Evolutionary conservation across 2,329 filamentous ascomycete species (phyloP), one percentile per base, ranked within the genome.

Genomic region (Phaeoacremonium minimum): DNA sequence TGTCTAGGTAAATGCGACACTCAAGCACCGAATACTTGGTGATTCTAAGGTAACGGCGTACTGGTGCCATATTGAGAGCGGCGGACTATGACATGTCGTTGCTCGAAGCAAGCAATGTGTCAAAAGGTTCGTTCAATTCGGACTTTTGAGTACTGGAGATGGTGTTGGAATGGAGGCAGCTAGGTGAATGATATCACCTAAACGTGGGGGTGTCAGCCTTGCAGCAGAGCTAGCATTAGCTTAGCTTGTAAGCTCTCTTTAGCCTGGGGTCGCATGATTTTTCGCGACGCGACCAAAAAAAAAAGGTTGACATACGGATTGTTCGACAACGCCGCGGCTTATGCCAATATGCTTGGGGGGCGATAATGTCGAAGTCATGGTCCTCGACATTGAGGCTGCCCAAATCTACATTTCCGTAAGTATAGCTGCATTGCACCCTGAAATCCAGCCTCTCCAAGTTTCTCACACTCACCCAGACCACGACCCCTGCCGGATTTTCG

Each of bases 21-120:
- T 98, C 93, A n/a, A 98, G 75, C 19, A 96, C 89, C 5, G 91
- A 95, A 60, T 88, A 87, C 56, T 91, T 90, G 37, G 86, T 91
- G 50, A 97, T 95, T 35, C 91, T 80, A 37, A 97, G 73, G 58
- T 97, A 96, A 51, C 90, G 80, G 41, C 90, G 81, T 32, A 95
- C 79, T 9, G 90, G 90, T 11, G 89, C 85, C 90, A 96, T 96
- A 30, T 30, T 31, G n/a, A n/a, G 9, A 26, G 22, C 9, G n/a
- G n/a, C 22, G 22, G 9, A 26, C 9, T 26, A 26, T 26, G 22
- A 26, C 22, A 26, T 26, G n/a, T n/a, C 9, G 9, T 9, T 26
- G 22, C 22, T 26, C 9, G 22, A 26, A 26, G 9, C 22, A 26
- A 26, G 22, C 9, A n/a, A 9, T n/a, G 22, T n/a, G n/a, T n/a